Conservation (phyloP, 2,329 filamentous ascomycete species). For the Botrytis porri region DNA sequence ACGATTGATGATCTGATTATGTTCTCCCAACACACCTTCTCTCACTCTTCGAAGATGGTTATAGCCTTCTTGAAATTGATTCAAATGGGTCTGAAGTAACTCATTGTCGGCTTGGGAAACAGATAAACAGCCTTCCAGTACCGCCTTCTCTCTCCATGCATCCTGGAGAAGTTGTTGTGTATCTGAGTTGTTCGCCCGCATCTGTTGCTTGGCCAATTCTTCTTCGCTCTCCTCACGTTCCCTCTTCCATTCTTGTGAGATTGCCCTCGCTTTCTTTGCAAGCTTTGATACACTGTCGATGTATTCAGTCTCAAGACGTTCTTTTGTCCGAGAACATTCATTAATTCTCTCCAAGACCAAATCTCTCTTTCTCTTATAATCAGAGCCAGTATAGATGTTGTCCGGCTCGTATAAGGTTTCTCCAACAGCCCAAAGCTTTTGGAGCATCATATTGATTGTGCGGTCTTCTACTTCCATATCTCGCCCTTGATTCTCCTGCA, state of each 20-base stretch:
- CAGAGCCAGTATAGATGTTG: not conserved
- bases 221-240: fast-evolving
- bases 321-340: not conserved
- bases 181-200: too few species aligned
- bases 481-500: not conserved
- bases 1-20: not conserved
- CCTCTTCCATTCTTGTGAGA: not conserved
- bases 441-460: not conserved
- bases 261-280: not conserved
- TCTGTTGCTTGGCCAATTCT: not conserved
- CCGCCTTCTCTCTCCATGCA: not conserved
- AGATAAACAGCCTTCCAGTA: not conserved
- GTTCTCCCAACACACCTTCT: not conserved
- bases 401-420: not conserved
- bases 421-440: not conserved
- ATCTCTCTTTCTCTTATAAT: not conserved
- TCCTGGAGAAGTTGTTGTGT: not conserved
- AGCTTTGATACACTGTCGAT: not conserved
- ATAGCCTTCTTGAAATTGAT: not conserved
- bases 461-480: not conserved
- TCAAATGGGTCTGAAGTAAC: not conserved
- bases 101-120: not conserved
- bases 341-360: not conserved
- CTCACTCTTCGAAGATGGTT: too few species aligned
- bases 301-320: not conserved